Evolutionary conservation across 148 eudicot genomes (phyloP), one percentile per base, ranked within the genome.

Genomic region (Rhododendron molle): DNA sequence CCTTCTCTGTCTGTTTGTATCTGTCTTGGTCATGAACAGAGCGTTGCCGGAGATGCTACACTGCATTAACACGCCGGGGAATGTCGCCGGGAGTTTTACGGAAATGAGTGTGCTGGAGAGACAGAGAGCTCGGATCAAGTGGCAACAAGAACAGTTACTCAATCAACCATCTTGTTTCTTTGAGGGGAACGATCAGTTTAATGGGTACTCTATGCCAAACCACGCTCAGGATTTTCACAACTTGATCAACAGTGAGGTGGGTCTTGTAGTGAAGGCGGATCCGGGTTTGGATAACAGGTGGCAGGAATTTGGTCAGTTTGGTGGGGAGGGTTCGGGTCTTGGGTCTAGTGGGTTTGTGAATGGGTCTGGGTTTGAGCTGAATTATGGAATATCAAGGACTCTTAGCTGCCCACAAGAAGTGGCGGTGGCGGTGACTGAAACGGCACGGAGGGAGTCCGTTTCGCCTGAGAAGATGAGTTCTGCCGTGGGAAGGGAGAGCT

Each of bases 61-160:
- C 87, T 79, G 87, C 86, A 71, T 86, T 2, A 89, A 81, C 86
- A 81, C 85, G 38, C 78, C 90, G 58, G 85, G 72, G 5, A 88
- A 86, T 78, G 50, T 87, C 56, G 43, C 85, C 73, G 92, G 86
- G 40, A 86, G 85, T 5, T 86, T 91, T 20, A 86, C 85, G 81
- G 96, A 89, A 77, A 83, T 88, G 91, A 94, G 94, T 81, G 97
- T 94, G 54, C 90, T 92, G 34, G 96, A 95, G 85, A 89, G 93
- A 34, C 98, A 93, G 85, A 91, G 90, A 60, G 88, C 87, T 65
- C 89, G 87, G 52, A 76, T 92, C 46, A 91, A 92, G 79, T 89
- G 92, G 93, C 95, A 93, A 81, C 92, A 93, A 79, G 90, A 91
- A n/a, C 93, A 89, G 86, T 82, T 78, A 12, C 1, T 85, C 58